phyloP scores from a whole-genome alignment of 2,329 filamentous ascomycete species.

The Harringtonia lauricola region DNA sequence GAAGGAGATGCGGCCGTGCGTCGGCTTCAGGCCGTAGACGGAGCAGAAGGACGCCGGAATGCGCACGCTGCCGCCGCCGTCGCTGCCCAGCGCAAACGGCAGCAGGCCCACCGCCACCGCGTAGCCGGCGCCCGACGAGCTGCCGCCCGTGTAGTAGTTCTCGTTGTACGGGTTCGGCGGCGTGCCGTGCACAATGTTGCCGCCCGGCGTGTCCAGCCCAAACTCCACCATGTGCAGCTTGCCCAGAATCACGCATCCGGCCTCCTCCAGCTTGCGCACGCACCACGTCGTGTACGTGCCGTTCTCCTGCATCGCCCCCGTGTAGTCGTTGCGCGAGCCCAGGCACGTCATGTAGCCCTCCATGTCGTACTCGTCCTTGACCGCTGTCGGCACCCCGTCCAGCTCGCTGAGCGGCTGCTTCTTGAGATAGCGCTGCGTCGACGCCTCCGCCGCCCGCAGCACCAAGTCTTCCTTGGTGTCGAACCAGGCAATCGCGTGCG shows the following conservation, averaged over 20 bases:
- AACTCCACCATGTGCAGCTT: slow-evolving; percentile 71
- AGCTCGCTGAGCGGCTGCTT: slow-evolving; percentile 50
- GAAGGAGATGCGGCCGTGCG: slow-evolving; percentile 54
- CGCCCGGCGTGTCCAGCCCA: slow-evolving; percentile 64
- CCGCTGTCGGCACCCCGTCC: slow-evolving; percentile 62
- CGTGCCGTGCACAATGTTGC: slow-evolving; percentile 62
- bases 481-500: slow-evolving; percentile 32
- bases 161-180: slow-evolving; percentile 66
- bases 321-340: slow-evolving; percentile 51
- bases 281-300: slow-evolving; percentile 51
- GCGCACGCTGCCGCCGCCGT: slow-evolving; percentile 65
- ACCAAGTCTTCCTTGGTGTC: slow-evolving; percentile 29
- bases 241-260: slow-evolving; percentile 60
- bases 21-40: slow-evolving; percentile 63
- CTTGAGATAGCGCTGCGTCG: slow-evolving; percentile 35
- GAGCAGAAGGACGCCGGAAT: slow-evolving; percentile 64
- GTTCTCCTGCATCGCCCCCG: slow-evolving; percentile 27
- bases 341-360: slow-evolving; percentile 60
- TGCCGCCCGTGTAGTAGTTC: slow-evolving; percentile 66
- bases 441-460: slow-evolving; percentile 30
- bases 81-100: slow-evolving; percentile 60
- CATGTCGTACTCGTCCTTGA: slow-evolving; percentile 70
- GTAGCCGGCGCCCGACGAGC: slow-evolving; percentile 63
- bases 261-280: slow-evolving; percentile 57
- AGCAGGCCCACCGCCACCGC: slow-evolving; percentile 59